Evolutionary conservation across 108 stramenopile species (phyloP), one percentile per base, ranked within the genome.

Genomic region (Cylindrotheca fusiformis): DNA sequence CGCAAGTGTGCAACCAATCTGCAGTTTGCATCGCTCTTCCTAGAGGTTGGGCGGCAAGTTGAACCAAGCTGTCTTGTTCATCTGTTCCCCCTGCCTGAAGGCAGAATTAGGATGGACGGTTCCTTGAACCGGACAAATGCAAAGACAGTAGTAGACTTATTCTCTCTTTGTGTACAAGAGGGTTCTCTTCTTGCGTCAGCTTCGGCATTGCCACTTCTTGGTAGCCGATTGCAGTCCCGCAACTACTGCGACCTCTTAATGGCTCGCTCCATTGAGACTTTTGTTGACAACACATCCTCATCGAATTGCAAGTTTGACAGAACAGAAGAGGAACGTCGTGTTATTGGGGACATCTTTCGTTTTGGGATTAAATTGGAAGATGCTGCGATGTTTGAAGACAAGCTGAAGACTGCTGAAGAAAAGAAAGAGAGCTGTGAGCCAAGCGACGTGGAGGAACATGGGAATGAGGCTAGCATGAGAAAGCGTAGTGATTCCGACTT

Each of bases 341-440:
- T 60, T n/a, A 58, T 73, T 41, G 72, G 70, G 2, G 57, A 65
- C 32, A 65, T 66, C 21, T 63, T 73, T 54, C 72, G 72, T 33
- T 73, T 73, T 49, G 72, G 65, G 14, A 73, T 73, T 29, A 73
- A 73, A 41, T 33, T 73, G 19, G 72, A 73, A 33, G 72, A 73
- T 33, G 72, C 65, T 27, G 65, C 46, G 6, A 29, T 3, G 5
- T 44, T 50, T 44, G 71, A 72, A 48, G 55, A 45, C 3, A 18
- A 33, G 33, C 28, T 49, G 3, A 36, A 32, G 12, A 47, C 23
- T 2, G 67, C 25, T 29, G 17, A 2, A 18, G 27, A 29, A 6
- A 31, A 63, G 28, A 30, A 30, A 17, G 45, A 5, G 26, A n/a
- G n/a, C n/a, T n/a, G n/a, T n/a, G n/a, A n/a, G n/a, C n/a, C n/a